These are phyloP conservation scores for Geosmithia flava DNA, from an alignment of 2,329 filamentous ascomycete species.

Conservation along the genomic window DNA sequence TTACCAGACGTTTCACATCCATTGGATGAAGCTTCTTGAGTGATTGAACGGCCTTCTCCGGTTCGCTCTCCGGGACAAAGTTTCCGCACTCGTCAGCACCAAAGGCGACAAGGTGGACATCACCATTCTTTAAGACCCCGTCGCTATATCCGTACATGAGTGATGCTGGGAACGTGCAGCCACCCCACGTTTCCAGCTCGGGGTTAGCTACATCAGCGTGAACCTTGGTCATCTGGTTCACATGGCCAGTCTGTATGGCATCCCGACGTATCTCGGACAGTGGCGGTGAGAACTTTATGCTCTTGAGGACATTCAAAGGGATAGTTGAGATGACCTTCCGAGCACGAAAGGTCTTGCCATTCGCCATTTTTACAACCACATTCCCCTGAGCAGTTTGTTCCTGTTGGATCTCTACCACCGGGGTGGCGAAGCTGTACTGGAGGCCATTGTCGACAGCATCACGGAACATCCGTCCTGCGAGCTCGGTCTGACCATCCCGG, in stretches of 20 bases:
- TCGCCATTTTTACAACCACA: slow-evolving; percentile 1
- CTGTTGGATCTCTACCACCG: slow-evolving; percentile 7
- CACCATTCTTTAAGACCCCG: slow-evolving; percentile 2
- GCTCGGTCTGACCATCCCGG: slow-evolving; percentile 12
- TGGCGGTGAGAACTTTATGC: slow-evolving; percentile 8
- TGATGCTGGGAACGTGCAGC: slow-evolving; percentile 4
- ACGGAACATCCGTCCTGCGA: slow-evolving; percentile 12
- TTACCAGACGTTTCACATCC: no score
- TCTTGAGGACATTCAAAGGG: slow-evolving; percentile 8
- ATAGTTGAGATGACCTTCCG: slow-evolving; percentile 13
- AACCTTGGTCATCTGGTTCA: slow-evolving; percentile 8
- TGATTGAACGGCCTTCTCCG: slow-evolving; percentile 4
- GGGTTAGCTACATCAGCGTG: slow-evolving; percentile 8
- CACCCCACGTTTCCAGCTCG: slow-evolving; percentile 6
- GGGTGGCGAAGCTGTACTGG: slow-evolving; percentile 12
- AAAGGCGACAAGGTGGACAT: slow-evolving; percentile 4
- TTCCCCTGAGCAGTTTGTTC: background rate
- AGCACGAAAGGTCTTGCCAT: slow-evolving; percentile 5
- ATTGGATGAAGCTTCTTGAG: slow-evolving; percentile 6
- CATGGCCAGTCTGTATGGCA: slow-evolving; percentile 6
- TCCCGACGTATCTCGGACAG: slow-evolving; percentile 7
- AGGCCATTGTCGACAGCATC: slow-evolving; percentile 10
- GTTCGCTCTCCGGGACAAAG: slow-evolving; percentile 2
- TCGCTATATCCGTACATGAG: slow-evolving; percentile 6
- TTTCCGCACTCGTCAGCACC: slow-evolving; percentile 4